Evolutionary conservation across 805 yeast species (phyloP).

Genomic region (Ogataea paraovalis): DNA sequence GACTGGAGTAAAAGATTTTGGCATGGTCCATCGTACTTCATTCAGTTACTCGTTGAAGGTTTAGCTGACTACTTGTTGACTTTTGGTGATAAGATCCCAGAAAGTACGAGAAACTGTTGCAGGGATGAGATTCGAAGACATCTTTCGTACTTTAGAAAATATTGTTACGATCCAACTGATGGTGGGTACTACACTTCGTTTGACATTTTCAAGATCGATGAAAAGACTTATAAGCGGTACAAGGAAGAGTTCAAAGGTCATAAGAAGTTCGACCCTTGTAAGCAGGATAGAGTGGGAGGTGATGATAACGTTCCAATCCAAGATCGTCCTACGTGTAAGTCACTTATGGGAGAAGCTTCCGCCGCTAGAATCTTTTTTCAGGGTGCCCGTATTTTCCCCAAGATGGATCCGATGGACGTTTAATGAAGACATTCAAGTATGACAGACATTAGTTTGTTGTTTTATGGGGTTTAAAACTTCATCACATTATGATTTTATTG

Average conservation of each 20-base stretch:
- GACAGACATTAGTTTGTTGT: background rate
- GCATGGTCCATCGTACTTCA: constrained; percentile 64
- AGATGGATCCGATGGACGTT: constrained; percentile 21
- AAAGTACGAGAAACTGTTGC: constrained; percentile 29
- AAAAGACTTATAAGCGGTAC: constrained; percentile 46
- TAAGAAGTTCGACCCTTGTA: constrained; percentile 46
- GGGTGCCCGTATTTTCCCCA: constrained; percentile 53
- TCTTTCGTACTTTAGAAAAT: constrained; percentile 52
- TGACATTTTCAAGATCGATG: constrained; percentile 52
- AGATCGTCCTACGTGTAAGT: constrained; percentile 32
- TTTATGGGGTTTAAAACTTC: background rate
- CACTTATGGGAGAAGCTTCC: constrained; percentile 58
- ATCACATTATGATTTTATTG: too few relatives aligned
- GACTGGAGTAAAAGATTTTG: constrained; percentile 52
- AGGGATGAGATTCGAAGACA: constrained; percentile 49
- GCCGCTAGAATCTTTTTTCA: constrained; percentile 71
- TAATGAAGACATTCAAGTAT: too few relatives aligned
- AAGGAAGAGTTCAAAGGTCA: constrained; percentile 50
- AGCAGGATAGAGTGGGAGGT: constrained; percentile 47
- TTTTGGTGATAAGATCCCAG: constrained; percentile 38
- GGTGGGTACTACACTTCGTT: constrained; percentile 58
- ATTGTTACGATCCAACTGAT: constrained; percentile 52
- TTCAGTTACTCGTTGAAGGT: constrained; percentile 63
- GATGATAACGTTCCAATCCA: constrained; percentile 30
- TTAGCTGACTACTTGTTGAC: constrained; percentile 58